Conservation (phyloP, 2,329 filamentous ascomycete genomes). For the Alternaria infectoria region DNA sequence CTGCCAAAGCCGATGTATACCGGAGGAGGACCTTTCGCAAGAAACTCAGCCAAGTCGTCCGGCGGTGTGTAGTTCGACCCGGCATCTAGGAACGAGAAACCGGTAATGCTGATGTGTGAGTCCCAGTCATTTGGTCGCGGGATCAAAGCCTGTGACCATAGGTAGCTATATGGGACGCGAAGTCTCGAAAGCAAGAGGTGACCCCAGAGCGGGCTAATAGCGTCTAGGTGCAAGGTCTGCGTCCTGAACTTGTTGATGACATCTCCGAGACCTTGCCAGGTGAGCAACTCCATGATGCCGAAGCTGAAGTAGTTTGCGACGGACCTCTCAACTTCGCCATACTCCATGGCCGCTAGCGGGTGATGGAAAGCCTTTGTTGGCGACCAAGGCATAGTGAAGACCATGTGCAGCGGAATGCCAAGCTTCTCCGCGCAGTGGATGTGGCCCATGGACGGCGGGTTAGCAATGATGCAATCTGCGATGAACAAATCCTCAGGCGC, state of each 20-base stretch:
- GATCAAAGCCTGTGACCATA: conserved; percentile 53
- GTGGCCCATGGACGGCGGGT: conserved; percentile 34
- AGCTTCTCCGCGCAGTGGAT: conserved; percentile 76
- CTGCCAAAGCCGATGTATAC: conserved; percentile 65
- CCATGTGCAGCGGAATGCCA: conserved; percentile 76
- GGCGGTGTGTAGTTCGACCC: conserved; percentile 50
- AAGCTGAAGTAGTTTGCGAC: conserved; percentile 56
- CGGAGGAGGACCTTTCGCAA: conserved; percentile 57
- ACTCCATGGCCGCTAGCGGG: conserved; percentile 58
- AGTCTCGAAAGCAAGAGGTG: conserved; percentile 49
- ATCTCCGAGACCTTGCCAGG: conserved; percentile 59
- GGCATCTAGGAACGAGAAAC: conserved; percentile 54
- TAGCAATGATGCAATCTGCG: conserved; percentile 61
- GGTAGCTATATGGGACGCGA: conserved; percentile 54
- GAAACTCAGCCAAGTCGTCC: conserved; percentile 51
- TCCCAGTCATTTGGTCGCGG: conserved; percentile 32
- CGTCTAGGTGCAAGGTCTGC: conserved; percentile 50
- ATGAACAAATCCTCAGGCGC: conserved; percentile 66
- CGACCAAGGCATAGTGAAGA: conserved; percentile 75
- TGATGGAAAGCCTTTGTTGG: conserved; percentile 56
- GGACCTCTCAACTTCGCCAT: conserved; percentile 40
- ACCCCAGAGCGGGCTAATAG: conserved; percentile 46
- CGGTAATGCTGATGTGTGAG: conserved; percentile 48
- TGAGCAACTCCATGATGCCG: conserved; percentile 56
- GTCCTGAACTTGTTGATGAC: conserved; percentile 56